Base-by-base conservation (phyloP, 2,329 filamentous ascomycete species). In the Aspergillus sp. region DNA sequence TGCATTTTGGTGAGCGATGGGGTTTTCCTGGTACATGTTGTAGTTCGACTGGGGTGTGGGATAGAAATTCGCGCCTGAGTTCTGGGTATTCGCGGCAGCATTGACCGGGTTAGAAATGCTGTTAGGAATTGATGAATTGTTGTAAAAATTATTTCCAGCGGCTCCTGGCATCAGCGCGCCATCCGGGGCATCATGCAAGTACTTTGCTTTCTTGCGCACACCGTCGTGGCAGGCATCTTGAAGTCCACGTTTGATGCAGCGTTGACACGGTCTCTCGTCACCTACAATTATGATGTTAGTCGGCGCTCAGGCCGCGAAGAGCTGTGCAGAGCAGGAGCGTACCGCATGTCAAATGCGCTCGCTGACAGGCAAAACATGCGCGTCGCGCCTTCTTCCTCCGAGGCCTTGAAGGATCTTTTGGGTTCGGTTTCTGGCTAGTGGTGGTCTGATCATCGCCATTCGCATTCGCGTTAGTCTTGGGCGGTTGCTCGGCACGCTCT, bases 301-400 rank as follows among this genome's bases (percentile, higher is more conserved):
- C 57, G 41, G 37, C 31, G 39, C 31, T 48, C 19, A 54, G 11
- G 53, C 23, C 31, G 41, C 45, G 25, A 58, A 45, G 50, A 57
- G 23, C 52, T 57, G 56, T n/a, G 55, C 35, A 60, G 51, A 57
- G 59, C 50, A 59, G 41, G 48, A 49, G 49, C 93, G 84, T 90
- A 98, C 95, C 93, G 81, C 95, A 99, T 64, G 95, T 99, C 73
- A 99, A 81, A 84, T 99, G 95, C 62, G 95, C 95, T 76, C 93
- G 85, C 79, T 99, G 95, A 77, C 95, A 99, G 63, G 95, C 93
- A 84, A 90, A 96, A 77, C 95, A 99, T 57, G 95, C 95, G 74
- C 95, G 85, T 66, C 93, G 86, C 39, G 95, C 95, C 83, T 99
- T 99, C 82, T 98, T 99, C 70, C 95, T 86, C 66, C 93, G 84